These are phyloP conservation scores for Trifolium pratense DNA, from an alignment of 306 rosid species.

Conservation along the genomic window DNA sequence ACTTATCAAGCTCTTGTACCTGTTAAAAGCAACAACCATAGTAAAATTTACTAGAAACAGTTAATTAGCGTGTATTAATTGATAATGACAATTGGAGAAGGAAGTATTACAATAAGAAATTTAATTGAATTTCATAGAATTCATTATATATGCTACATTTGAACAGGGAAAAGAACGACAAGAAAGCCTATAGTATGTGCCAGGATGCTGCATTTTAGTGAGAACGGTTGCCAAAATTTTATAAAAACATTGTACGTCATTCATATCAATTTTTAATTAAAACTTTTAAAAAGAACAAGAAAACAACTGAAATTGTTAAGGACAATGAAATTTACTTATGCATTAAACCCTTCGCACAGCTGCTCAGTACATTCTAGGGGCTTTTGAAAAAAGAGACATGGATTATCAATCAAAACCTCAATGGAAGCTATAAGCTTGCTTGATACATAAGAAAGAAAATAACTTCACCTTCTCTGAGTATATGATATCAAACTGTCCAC, in stretches of 20 bases:
- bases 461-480: constrained; percentile 66
- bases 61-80: not conserved
- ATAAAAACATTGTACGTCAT: not conserved
- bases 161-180: not conserved
- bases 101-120: constrained; percentile 7
- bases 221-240: constrained; percentile 13
- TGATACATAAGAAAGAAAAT: constrained; percentile 31
- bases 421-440: constrained; percentile 27
- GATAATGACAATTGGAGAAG: constrained; percentile 20
- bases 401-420: constrained; percentile 22
- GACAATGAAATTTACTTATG: constrained; percentile 8
- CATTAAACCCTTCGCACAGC: constrained; percentile 9
- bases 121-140: constrained; percentile 1
- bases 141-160: not conserved
- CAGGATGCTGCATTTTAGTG: constrained; percentile 15
- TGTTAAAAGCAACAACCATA: constrained; percentile 40
- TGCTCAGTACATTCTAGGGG: constrained; percentile 23
- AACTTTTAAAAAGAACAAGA: not conserved
- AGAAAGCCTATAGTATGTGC: not conserved
- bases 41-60: constrained; percentile 7
- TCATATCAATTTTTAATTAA: constrained; percentile 14
- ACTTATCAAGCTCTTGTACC: constrained; percentile 64
- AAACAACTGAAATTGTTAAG: not conserved
- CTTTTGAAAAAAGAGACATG: constrained; percentile 14
- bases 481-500: constrained; percentile 77